A percentile compares a stretch with the other conserved stretches of the same genome.
phyloP scores from a whole-genome alignment of 495 filamentous ascomycete species.

The Xylaria palmicola region DNA sequence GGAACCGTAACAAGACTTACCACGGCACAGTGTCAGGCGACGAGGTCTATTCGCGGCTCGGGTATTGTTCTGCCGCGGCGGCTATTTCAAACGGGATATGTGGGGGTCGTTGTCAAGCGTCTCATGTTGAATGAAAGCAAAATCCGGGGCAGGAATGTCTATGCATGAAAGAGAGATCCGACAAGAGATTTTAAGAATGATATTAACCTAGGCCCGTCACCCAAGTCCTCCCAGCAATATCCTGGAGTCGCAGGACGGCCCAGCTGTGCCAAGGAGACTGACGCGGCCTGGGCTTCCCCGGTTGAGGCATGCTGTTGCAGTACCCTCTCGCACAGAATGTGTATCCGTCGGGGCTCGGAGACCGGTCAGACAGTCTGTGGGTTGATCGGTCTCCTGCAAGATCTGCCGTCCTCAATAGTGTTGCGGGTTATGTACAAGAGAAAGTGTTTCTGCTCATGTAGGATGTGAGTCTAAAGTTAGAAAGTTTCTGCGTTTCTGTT shows the following conservation, averaged over 20 bases:
- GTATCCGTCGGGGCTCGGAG: background rate
- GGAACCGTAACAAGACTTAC: too few relatives aligned
- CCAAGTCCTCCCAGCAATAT: background rate
- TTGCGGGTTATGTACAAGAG: background rate
- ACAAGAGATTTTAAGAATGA: too few relatives aligned
- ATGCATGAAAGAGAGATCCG: background rate
- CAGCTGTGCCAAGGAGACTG: background rate
- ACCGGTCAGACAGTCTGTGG: background rate
- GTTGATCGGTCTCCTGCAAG: background rate
- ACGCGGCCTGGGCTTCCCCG: background rate
- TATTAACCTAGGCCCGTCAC: too few relatives aligned
- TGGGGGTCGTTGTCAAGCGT: background rate
- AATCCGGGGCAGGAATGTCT: background rate
- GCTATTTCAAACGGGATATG: constrained; percentile 9
- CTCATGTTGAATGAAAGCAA: constrained; percentile 3
- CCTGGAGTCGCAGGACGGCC: background rate
- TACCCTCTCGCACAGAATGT: background rate
- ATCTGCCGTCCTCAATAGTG: background rate
- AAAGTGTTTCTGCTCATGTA: background rate
- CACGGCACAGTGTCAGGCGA: constrained; percentile 2
- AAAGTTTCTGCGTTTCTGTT: background rate
- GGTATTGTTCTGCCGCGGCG: constrained; percentile 6
- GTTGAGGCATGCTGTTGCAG: background rate
- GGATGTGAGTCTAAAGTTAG: background rate
- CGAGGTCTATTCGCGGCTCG: constrained; percentile 10